A percentile compares a stretch with the other conserved stretches of the same genome.
Conservation (phyloP, 148 eudicot genomes). For the Rhododendron vialii region DNA sequence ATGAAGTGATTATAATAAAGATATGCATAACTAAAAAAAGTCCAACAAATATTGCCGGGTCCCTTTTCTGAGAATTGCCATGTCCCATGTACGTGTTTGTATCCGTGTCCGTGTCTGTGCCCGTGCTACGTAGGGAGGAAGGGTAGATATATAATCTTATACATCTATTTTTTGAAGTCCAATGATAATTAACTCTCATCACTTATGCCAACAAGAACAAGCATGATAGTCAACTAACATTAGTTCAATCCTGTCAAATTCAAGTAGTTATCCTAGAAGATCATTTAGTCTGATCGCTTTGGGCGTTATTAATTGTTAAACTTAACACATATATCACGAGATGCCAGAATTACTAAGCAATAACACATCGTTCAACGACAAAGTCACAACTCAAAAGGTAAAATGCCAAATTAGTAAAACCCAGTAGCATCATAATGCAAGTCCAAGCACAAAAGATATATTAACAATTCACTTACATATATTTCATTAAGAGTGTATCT, state of each 20-base stretch:
- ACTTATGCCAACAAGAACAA: neutral
- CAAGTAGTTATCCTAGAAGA: neutral
- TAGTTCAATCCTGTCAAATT: neutral
- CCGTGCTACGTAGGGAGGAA: neutral
- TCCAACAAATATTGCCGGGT: neutral
- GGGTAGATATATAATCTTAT: neutral
- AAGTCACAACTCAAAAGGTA: neutral
- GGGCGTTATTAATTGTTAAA: neutral
- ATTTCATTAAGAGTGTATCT: slow-evolving; percentile 90
- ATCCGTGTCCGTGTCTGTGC: neutral
- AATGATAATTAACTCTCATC: neutral
- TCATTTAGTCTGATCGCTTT: neutral
- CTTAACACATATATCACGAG: neutral
- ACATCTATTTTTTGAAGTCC: neutral
- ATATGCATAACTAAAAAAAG: neutral
- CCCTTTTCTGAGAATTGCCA: neutral
- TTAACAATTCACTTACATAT: slow-evolving; percentile 53
- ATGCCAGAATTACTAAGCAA: neutral
- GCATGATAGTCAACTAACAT: neutral
- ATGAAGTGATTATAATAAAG: neutral
- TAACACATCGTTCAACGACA: neutral
- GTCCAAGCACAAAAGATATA: neutral
- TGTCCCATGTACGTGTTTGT: neutral
- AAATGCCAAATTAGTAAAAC: neutral
- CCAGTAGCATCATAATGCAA: neutral